Percentiles rank a stretch among this genome's conserved stretches.
Evolutionary conservation across 768 basidiomycete genomes (phyloP).

Genomic region (Lepiota brunneoincarnata): DNA sequence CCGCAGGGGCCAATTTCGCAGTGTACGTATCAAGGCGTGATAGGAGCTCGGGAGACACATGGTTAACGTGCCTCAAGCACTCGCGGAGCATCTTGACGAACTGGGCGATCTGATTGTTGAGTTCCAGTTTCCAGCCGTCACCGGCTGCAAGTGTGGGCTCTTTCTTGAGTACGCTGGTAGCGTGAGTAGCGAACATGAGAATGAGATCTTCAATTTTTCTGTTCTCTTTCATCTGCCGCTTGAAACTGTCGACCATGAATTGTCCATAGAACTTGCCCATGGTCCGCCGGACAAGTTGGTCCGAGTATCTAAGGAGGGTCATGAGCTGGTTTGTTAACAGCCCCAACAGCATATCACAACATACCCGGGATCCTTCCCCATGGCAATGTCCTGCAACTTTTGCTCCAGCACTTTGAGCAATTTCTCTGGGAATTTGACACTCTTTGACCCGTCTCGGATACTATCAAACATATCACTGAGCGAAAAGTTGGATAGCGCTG

Average conservation of each 20-base stretch:
- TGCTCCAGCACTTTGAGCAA: constrained; percentile 87
- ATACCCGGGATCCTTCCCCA: constrained; percentile 88
- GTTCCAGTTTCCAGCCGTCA: constrained; percentile 90
- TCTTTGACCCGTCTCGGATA: constrained; percentile 71
- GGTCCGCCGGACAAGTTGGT: constrained; percentile 84
- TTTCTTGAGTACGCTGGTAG: constrained; percentile 85
- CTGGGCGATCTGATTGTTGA: constrained; percentile 87
- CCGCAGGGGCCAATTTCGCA: constrained; percentile 69
- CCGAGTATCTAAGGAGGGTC: constrained; percentile 65
- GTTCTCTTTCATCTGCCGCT: constrained; percentile 91
- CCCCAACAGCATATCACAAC: constrained; percentile 27
- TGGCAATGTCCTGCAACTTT: constrained; percentile 87
- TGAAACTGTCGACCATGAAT: constrained; percentile 81
- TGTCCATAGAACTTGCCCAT: constrained; percentile 93
- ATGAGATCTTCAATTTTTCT: constrained; percentile 98
- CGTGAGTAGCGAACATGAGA: constrained; percentile 90
- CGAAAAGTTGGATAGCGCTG: constrained; percentile 63
- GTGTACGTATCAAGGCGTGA: constrained; percentile 82
- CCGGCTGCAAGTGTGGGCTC: constrained; percentile 71
- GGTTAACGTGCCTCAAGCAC: constrained; percentile 65
- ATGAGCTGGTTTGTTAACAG: not conserved
- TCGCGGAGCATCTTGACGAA: constrained; percentile 88
- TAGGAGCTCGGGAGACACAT: constrained; percentile 81
- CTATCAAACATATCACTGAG: constrained; percentile 69
- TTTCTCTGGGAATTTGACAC: constrained; percentile 92